These are phyloP conservation scores for Alliaria petiolata DNA, from an alignment of 345 rosid genomes.

Conservation along the genomic window DNA sequence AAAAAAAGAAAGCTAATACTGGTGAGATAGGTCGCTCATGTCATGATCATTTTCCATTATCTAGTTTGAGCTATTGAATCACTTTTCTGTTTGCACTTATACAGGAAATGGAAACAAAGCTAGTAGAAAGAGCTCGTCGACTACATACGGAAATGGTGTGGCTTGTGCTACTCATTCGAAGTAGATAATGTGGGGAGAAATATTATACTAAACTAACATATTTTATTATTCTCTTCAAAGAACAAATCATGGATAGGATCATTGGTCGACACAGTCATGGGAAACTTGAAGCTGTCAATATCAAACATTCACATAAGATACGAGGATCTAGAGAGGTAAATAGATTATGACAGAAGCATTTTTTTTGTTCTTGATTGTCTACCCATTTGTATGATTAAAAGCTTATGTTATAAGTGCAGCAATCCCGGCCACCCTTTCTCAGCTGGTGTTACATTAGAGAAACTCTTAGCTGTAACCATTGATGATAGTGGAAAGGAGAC, in stretches of 20 bases:
- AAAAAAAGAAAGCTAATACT: conserved; percentile 74
- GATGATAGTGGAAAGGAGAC: conserved; percentile 92
- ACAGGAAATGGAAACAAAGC: conserved; percentile 86
- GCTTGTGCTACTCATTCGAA: conserved; percentile 16
- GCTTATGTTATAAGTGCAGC: conserved; percentile 43
- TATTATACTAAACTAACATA: conserved; percentile 24
- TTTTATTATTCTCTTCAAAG: conserved; percentile 46
- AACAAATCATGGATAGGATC: conserved; percentile 97
- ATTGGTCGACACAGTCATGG: conserved; percentile 83
- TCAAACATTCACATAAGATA: conserved; percentile 97
- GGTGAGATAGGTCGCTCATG: conserved; percentile 50
- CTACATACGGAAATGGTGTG: conserved; percentile 80
- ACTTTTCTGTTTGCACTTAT: conserved; percentile 24
- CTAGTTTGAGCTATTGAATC: conserved; percentile 7
- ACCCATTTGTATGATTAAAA: not conserved
- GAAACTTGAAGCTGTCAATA: conserved; percentile 94
- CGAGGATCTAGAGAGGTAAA: conserved; percentile 95
- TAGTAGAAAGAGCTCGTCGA: conserved; percentile 63
- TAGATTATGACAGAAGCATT: not conserved
- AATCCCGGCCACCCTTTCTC: conserved; percentile 90
- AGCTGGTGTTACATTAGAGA: conserved; percentile 82
- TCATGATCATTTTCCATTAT: conserved; percentile 19
- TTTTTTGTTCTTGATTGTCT: conserved; percentile 9
- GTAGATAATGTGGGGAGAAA: conserved; percentile 5
- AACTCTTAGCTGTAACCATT: conserved; percentile 85